phyloP scores from a whole-genome alignment of 495 filamentous ascomycete species.

The Baudoinia panamericana region DNA sequence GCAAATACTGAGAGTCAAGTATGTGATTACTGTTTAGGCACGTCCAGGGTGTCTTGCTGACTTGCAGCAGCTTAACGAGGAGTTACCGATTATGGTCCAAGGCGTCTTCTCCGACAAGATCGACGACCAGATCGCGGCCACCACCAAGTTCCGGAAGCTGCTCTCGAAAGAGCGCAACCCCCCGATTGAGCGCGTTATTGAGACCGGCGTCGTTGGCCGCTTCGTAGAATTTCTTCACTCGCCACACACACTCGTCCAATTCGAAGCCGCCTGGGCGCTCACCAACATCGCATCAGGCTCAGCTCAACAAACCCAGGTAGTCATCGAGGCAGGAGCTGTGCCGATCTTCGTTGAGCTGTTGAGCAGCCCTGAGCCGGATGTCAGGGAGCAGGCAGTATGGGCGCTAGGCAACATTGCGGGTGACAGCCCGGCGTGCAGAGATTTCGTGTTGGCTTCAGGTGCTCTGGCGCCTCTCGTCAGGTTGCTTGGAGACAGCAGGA shows the following conservation, averaged over 20 bases:
- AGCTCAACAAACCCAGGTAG: constrained; percentile 93
- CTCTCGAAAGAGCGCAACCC: constrained; percentile 98
- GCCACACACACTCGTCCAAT: constrained; percentile 96
- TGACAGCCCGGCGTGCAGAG: constrained; percentile 92
- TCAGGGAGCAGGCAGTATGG: constrained; percentile 98
- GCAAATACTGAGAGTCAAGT: constrained; percentile 92
- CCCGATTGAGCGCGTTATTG: constrained; percentile 96
- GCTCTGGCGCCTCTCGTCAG: constrained; percentile 78
- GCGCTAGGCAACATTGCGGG: constrained; percentile 98
- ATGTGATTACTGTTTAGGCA: too few relatives aligned
- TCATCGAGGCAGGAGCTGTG: constrained; percentile 96
- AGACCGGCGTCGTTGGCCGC: constrained; percentile 92
- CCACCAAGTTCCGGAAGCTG: constrained; percentile 96
- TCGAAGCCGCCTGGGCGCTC: constrained; percentile 97
- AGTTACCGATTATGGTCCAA: constrained; percentile 93
- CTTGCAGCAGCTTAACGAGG: constrained; percentile 70
- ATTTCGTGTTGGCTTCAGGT: constrained; percentile 82
- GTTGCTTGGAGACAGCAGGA: constrained; percentile 91
- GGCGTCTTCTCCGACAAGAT: constrained; percentile 98
- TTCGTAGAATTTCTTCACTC: constrained; percentile 98
- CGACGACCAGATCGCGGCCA: constrained; percentile 95
- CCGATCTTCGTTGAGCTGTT: constrained; percentile 97
- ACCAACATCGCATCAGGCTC: constrained; percentile 99
- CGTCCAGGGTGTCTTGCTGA: too few relatives aligned
- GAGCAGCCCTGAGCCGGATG: constrained; percentile 91